Evolutionary conservation across 768 basidiomycete species (phyloP).

Genomic region (Hericium rajendrae): DNA sequence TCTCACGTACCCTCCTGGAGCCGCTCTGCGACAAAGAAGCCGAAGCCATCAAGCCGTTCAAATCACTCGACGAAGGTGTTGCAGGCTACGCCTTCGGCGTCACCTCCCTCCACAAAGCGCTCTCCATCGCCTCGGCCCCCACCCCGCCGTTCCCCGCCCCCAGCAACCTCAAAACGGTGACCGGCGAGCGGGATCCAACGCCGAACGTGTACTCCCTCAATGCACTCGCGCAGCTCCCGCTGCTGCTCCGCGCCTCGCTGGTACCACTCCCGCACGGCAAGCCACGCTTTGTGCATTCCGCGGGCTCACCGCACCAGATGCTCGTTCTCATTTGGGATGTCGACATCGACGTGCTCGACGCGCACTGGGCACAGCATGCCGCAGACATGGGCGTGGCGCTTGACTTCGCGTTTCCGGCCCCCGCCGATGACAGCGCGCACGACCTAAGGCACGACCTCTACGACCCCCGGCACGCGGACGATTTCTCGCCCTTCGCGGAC

Average conservation of each 20-base stretch:
- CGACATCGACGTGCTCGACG: slow-evolving; percentile 72
- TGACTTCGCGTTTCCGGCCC: slow-evolving; percentile 65
- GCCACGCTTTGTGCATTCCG: slow-evolving; percentile 48
- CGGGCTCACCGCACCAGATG: slow-evolving; percentile 64
- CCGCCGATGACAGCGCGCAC: no score
- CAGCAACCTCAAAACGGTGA: background rate
- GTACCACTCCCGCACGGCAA: slow-evolving; percentile 41
- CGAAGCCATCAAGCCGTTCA: slow-evolving; percentile 38
- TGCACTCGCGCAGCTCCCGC: slow-evolving; percentile 16
- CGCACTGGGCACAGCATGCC: slow-evolving; percentile 57
- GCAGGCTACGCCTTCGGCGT: slow-evolving; percentile 67
- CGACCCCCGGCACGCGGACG: no score
- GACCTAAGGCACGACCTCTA: no score
- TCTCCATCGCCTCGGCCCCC: slow-evolving; percentile 9
- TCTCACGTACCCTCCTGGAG: slow-evolving; percentile 50
- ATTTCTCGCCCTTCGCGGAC: no score
- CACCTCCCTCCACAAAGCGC: slow-evolving; percentile 32
- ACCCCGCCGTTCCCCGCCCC: background rate
- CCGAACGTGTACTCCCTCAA: background rate
- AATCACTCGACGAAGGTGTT: slow-evolving; percentile 57
- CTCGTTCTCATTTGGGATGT: slow-evolving; percentile 51
- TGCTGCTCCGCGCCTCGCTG: slow-evolving; percentile 57
- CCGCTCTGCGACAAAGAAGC: slow-evolving; percentile 46
- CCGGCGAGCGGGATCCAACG: background rate
- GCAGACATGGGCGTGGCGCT: slow-evolving; percentile 66